These are phyloP conservation scores for Mycena metata DNA, from an alignment of 768 basidiomycete species.

Conservation along the genomic window DNA sequence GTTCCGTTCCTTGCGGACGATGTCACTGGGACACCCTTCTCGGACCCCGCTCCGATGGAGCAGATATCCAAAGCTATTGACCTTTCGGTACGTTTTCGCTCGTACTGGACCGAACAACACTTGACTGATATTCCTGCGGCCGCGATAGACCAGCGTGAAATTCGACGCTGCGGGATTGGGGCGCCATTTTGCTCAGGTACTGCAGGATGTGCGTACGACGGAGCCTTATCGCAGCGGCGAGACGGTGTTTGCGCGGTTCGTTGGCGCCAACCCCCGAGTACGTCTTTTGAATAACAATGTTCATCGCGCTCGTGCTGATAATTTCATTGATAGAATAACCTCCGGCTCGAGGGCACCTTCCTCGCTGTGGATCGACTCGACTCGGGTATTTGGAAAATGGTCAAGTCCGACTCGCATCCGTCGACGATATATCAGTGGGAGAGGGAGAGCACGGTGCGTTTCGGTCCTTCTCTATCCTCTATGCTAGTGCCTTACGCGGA, in stretches of 20 bases:
- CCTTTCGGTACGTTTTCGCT: not conserved
- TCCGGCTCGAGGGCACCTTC: slow-evolving; percentile 80
- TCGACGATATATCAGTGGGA: slow-evolving; percentile 58
- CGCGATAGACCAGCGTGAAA: slow-evolving; percentile 64
- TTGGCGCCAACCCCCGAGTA: slow-evolving; percentile 4
- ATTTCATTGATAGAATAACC: slow-evolving; percentile 72
- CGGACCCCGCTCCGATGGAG: slow-evolving; percentile 63
- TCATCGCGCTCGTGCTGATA: too few relatives aligned
- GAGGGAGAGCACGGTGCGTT: slow-evolving; percentile 6
- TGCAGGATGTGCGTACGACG: slow-evolving; percentile 61
- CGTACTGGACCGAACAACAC: too few relatives aligned
- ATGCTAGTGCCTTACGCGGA: not conserved
- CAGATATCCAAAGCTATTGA: slow-evolving; percentile 6
- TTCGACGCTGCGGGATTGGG: slow-evolving; percentile 70
- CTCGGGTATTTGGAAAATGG: slow-evolving; percentile 64
- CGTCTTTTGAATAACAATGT: not conserved
- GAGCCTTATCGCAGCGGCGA: slow-evolving; percentile 67
- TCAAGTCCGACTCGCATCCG: slow-evolving; percentile 83
- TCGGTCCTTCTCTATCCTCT: not conserved
- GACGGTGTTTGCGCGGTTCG: slow-evolving; percentile 8
- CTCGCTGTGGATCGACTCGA: slow-evolving; percentile 71
- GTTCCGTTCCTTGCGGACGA: slow-evolving; percentile 63
- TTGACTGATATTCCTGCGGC: too few relatives aligned
- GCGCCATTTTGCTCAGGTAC: slow-evolving; percentile 71
- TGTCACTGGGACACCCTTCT: slow-evolving; percentile 57